Evolutionary conservation across 805 yeast species (phyloP).

Genomic region (Metschnikowia sp.): DNA sequence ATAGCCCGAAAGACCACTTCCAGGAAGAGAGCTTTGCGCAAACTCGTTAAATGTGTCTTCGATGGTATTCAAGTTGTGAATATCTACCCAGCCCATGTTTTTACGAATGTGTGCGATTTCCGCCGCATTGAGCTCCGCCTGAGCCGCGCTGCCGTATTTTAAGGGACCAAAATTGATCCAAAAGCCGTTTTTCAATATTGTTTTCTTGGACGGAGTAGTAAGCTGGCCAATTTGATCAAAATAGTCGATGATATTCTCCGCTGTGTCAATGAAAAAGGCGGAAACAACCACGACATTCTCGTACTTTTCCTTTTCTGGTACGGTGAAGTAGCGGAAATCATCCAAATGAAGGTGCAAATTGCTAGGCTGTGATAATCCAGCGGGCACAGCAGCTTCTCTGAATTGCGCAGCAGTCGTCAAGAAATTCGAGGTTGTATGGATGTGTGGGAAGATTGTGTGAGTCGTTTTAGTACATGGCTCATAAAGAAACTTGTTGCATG

Average conservation of each 20-base stretch:
- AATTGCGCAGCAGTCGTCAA: constrained; percentile 45
- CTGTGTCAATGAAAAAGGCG: constrained; percentile 87
- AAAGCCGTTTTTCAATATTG: constrained; percentile 41
- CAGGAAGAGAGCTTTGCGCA: constrained; percentile 14
- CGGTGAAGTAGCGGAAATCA: constrained; percentile 59
- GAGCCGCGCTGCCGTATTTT: constrained; percentile 84
- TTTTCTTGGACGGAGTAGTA: constrained; percentile 28
- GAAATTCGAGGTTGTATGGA: constrained; percentile 72
- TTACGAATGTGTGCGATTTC: constrained; percentile 57
- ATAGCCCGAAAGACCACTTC: constrained; percentile 49
- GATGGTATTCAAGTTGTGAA: constrained; percentile 14
- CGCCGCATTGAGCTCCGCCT: constrained; percentile 68
- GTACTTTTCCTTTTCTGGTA: constrained; percentile 25
- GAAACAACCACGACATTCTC: constrained; percentile 57
- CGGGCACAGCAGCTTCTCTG: constrained; percentile 37
- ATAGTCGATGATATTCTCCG: constrained; percentile 78
- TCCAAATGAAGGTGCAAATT: constrained; percentile 50
- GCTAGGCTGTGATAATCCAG: constrained; percentile 34
- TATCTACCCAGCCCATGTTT: constrained; percentile 61
- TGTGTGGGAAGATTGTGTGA: constrained; percentile 20
- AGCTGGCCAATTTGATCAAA: constrained; percentile 58
- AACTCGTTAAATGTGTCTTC: constrained; percentile 6
- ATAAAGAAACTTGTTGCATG: constrained; percentile 61
- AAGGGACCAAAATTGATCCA: constrained; percentile 95
- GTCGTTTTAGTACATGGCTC: constrained; percentile 4